Base-by-base conservation (phyloP, 2,329 filamentous ascomycete species). In the Stachybotrys elegans region DNA sequence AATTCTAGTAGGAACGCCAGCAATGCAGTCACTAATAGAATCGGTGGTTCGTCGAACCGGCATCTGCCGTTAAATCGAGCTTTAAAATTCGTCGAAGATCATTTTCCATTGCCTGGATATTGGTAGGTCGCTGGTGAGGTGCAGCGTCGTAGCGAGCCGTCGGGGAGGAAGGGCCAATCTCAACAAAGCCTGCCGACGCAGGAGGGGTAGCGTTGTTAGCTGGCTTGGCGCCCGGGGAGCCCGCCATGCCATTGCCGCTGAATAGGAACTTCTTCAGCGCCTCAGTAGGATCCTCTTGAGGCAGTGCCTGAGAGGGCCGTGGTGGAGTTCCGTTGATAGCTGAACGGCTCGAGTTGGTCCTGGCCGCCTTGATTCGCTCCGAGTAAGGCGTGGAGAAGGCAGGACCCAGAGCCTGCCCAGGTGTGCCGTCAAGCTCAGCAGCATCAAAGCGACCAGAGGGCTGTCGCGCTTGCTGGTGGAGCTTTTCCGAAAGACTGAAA, bases 311-410 rank as follows among this genome's bases (percentile, higher is more conserved):
- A 22, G 48, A 39, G 42, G 45, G 45, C 19, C 45, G 46, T 21
- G 39, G 38, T 14, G 41, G 48, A 16, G 50, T 48, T 37, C 48
- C 43, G n/a, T 42, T 43, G 35, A 42, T 29, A 11, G 48, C 47
- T 3, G 49, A 43, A 12, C 52, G 58, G 43, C 56, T 51, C 27
- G 61, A 59, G 34, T 43, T 57, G 11, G 65, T 61, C 16, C 70
- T 72, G 19, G 73, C 76, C 42, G 78, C 79, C 45, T 71, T 73
- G 46, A 84, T 81, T 35, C 80, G 75, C 47, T 83, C 78, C 6
- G 76, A 67, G 52, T 81, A 84, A 0, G 80, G 78, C 0, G 83
- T 84, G 5, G 84, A 83, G 59, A 88, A 87, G 2, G 84, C 76
- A 22, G 82, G 82, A 4, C 76, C 84, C 52, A 82, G 76, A 22